Evolutionary conservation across 2,329 filamentous ascomycete species (phyloP), one percentile per base, ranked within the genome.

Genomic region (Lachnellula suecica): DNA sequence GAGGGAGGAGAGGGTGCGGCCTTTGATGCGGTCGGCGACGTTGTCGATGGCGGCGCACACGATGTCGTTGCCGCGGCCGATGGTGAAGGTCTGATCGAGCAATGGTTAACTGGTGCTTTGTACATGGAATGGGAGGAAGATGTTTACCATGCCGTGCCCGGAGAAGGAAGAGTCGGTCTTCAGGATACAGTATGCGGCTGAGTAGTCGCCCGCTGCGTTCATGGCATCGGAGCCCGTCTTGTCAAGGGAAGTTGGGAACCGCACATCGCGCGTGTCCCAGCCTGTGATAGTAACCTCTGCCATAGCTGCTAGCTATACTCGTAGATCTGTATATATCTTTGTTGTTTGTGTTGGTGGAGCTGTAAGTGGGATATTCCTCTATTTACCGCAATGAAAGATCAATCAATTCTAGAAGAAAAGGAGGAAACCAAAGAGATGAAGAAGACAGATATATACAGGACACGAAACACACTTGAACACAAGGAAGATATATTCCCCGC

Each of bases 211-310:
- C 2, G 91, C 91, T 3, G 89, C 88, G 68, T 97, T 96, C 92
- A 96, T 97, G 66, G 91, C 92, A 81, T 97, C 92, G 8, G 90
- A 95, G 65, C 91, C 91, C n/a, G 91, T 96, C 76, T 93, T 94
- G 74, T 96, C 91, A 56, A 97, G 84, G 37, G 91, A 96, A n/a
- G 91, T 97, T 71, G 87, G 87, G 69, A 91, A 91, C 62, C 87
- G 83, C 68, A 91, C 85, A 74, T 91, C 87, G 67, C 85, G 79
- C 53, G 85, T 88, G 60, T 74, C 76, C 77, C 84, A 90, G 58
- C 84, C 82, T 49, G 85, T 90, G 67, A 91, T 89, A 53, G 83
- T 89, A 64, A 90, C 77, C 62, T 85, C 81, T 45, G 72, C 62
- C 76, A 79, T 37, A n/a, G n/a, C n/a, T n/a, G n/a, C n/a, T n/a